Conservation (phyloP, 805 yeast species). For the Starmerella vaccinii region DNA sequence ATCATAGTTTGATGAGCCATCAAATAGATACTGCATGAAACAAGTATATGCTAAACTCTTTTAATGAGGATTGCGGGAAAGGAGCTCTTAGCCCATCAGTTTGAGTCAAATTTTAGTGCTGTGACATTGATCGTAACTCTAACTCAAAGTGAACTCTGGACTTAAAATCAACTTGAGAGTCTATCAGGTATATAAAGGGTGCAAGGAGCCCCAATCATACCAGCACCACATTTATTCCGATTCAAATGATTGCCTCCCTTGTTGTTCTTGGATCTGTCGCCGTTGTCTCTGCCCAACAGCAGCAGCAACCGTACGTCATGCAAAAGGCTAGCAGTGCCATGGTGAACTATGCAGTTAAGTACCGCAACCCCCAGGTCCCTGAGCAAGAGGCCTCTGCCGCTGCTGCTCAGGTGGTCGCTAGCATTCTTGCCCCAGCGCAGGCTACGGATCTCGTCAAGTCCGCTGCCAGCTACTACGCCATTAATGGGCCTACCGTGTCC, state of each 20-base stretch:
- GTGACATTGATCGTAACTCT: background rate
- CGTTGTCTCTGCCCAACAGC: conserved; percentile 9
- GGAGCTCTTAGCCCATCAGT: too few relatives aligned
- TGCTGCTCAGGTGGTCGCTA: conserved; percentile 17
- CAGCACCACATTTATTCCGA: background rate
- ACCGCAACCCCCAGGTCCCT: conserved; percentile 17
- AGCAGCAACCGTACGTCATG: conserved; percentile 21
- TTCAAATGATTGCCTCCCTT: conserved; percentile 12
- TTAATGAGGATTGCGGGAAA: too few relatives aligned
- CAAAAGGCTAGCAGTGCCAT: conserved; percentile 18
- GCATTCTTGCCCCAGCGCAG: conserved; percentile 19
- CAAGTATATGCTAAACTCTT: too few relatives aligned
- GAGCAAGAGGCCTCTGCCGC: conserved; percentile 20
- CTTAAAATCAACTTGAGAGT: too few relatives aligned
- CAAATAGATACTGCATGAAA: too few relatives aligned
- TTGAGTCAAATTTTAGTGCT: too few relatives aligned
- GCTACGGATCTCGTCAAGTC: conserved; percentile 20
- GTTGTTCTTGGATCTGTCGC: conserved; percentile 12
- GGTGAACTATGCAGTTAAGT: conserved; percentile 19
- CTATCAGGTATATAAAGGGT: background rate
- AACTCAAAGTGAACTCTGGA: background rate
- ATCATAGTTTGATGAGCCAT: too few relatives aligned
- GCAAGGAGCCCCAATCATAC: background rate
- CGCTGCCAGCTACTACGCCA: conserved; percentile 19
- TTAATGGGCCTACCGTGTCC: conserved; percentile 14